phyloP scores from a whole-genome alignment of 225 moss, liverwort and hornwort genomes.

The Physcomitrellopsis africana region DNA sequence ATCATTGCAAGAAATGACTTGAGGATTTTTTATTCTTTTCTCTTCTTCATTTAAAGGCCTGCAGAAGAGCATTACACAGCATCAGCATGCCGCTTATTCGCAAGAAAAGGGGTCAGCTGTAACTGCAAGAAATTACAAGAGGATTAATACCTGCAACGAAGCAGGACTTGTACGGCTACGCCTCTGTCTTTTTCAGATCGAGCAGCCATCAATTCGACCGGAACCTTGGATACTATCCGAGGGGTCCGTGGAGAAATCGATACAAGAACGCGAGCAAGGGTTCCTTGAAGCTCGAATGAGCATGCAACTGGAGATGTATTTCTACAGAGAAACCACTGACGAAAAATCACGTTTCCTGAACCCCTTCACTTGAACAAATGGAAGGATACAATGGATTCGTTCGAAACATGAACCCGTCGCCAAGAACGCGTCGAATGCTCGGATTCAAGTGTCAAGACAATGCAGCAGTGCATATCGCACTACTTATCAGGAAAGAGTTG shows the following conservation, averaged over 20 bases:
- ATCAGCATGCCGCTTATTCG: background rate
- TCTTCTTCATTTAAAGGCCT: slow-evolving; percentile 95
- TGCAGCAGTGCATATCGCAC: slow-evolving; percentile 3
- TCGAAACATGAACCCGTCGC: slow-evolving; percentile 37
- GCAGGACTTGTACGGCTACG: slow-evolving; percentile 60
- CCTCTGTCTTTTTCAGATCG: slow-evolving; percentile 79
- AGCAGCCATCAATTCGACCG: slow-evolving; percentile 33
- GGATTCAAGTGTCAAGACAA: slow-evolving; percentile 18
- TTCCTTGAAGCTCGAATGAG: slow-evolving; percentile 35
- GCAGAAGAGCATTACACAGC: background rate
- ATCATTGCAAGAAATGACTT: slow-evolving; percentile 90
- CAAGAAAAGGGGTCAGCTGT: background rate
- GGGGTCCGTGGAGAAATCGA: slow-evolving; percentile 28
- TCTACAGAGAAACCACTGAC: slow-evolving; percentile 14
- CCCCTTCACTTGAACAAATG: background rate
- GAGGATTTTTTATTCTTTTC: slow-evolving; percentile 73
- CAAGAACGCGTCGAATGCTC: slow-evolving; percentile 46
- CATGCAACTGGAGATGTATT: slow-evolving; percentile 18
- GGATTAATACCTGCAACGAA: slow-evolving; percentile 50
- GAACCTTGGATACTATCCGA: slow-evolving; percentile 25
- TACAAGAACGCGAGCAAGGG: slow-evolving; percentile 29
- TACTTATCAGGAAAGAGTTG: background rate
- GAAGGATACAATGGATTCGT: background rate
- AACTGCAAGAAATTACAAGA: background rate
- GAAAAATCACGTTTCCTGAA: slow-evolving; percentile 5